Percentiles rank a stretch among this genome's conserved stretches.
Conservation (phyloP, 306 rosid genomes). For the Ormosia emarginata region DNA sequence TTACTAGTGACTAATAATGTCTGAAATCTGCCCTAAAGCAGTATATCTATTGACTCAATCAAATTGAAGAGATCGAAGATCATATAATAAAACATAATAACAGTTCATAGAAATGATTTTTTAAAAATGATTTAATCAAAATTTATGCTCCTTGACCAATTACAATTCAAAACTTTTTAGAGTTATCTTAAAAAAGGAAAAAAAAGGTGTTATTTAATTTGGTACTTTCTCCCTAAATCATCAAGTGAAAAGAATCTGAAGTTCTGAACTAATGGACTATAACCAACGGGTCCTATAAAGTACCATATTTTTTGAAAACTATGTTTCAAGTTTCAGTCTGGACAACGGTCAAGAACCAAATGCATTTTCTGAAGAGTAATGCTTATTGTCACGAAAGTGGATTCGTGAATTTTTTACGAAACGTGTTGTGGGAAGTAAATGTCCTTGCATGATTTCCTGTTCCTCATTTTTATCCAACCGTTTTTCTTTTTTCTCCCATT, state of each 20-base stretch:
- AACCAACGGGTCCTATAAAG: neutral
- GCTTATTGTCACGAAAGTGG: no score
- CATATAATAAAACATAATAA: neutral
- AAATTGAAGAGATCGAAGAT: neutral
- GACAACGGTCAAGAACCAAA: conserved; percentile 2
- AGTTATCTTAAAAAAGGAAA: neutral
- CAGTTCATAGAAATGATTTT: neutral
- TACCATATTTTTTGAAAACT: neutral
- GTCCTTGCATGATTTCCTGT: no score
- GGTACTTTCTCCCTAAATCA: neutral
- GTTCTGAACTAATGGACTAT: neutral
- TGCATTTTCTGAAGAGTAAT: neutral
- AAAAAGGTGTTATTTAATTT: neutral
- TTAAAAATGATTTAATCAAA: neutral
- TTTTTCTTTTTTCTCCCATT: no score
- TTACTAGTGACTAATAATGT: neutral
- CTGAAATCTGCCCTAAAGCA: neutral
- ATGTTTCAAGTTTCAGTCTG: conserved; percentile 3
- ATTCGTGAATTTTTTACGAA: no score
- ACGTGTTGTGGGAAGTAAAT: no score
- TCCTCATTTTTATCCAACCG: no score
- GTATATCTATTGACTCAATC: conserved; percentile 7
- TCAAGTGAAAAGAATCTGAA: conserved; percentile 9
- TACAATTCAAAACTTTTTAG: conserved; percentile 2
- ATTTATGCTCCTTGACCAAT: neutral